These are phyloP conservation scores for Arbutus unedo DNA, from an alignment of 148 eudicot species.

Conservation along the genomic window DNA sequence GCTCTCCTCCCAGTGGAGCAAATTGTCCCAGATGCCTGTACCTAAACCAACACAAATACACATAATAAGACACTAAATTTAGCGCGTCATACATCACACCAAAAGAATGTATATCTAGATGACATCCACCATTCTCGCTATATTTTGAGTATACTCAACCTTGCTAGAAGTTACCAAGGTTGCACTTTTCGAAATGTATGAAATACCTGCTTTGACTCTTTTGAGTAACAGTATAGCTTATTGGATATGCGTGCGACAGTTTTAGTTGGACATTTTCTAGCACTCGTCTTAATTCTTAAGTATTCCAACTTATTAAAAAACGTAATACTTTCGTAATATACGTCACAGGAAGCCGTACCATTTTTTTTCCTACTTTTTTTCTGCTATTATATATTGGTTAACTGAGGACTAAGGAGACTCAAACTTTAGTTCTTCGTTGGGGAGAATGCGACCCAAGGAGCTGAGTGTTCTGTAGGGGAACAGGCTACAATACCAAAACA, in stretches of 20 bases:
- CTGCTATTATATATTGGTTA: no score
- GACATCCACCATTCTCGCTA: background rate
- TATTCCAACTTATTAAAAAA: no score
- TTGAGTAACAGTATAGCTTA: background rate
- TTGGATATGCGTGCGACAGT: background rate
- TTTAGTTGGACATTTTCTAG: background rate
- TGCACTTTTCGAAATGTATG: background rate
- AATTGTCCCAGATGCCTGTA: conserved; percentile 37
- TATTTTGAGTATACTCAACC: background rate
- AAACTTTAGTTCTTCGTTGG: no score
- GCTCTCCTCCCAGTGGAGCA: conserved; percentile 39
- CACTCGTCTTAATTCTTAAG: no score
- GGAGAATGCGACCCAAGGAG: background rate
- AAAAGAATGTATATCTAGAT: background rate
- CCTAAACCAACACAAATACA: conserved; percentile 9
- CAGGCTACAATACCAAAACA: background rate
- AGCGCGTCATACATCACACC: background rate
- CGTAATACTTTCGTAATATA: no score
- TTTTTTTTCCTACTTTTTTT: no score
- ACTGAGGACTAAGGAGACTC: no score
- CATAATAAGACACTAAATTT: background rate
- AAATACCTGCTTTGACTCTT: background rate
- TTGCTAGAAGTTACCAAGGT: background rate
- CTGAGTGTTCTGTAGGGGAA: background rate
- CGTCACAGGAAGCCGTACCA: no score